These are phyloP conservation scores for Ceratobasidium sp. DNA, from an alignment of 1,284 basidiomycete genomes.

Conservation along the genomic window DNA sequence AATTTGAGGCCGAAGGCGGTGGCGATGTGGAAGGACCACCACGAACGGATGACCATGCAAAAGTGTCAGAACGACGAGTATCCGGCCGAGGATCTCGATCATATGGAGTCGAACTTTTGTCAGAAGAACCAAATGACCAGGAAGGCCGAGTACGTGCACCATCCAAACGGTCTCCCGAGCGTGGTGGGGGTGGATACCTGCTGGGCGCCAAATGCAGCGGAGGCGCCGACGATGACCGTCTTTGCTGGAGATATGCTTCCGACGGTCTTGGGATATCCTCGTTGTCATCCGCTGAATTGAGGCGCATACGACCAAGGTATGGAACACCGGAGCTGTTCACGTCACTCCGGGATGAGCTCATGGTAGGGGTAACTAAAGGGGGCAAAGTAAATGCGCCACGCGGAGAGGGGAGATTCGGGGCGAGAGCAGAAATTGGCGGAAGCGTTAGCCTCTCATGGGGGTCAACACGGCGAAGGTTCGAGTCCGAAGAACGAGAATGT, in stretches of 20 bases:
- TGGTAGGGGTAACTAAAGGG: constrained; percentile 16
- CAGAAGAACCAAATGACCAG: constrained; percentile 32
- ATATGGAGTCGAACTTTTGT: constrained; percentile 11
- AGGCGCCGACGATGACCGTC: constrained; percentile 36
- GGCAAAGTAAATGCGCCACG: constrained; percentile 37
- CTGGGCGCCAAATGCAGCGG: constrained; percentile 27
- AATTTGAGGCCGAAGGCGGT: constrained; percentile 33
- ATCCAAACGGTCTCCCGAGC: constrained; percentile 11
- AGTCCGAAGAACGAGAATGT: constrained; percentile 29
- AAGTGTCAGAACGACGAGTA: constrained; percentile 26
- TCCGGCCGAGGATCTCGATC: constrained; percentile 17
- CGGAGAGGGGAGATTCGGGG: constrained; percentile 35
- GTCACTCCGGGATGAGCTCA: not conserved
- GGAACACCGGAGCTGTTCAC: not conserved
- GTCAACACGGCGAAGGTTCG: constrained; percentile 28
- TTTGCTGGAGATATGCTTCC: constrained; percentile 34
- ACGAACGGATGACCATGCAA: constrained; percentile 36
- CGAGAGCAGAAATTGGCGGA: constrained; percentile 37
- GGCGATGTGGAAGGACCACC: constrained; percentile 33
- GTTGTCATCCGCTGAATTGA: constrained; percentile 28
- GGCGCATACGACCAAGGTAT: constrained; percentile 34
- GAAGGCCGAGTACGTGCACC: constrained; percentile 26
- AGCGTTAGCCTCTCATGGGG: constrained; percentile 36
- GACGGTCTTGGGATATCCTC: constrained; percentile 28
- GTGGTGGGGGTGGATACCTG: constrained; percentile 12